These are phyloP conservation scores for Acanthamoeba castellanii DNA, from an alignment of 208 protist species.

Conservation along the genomic window DNA sequence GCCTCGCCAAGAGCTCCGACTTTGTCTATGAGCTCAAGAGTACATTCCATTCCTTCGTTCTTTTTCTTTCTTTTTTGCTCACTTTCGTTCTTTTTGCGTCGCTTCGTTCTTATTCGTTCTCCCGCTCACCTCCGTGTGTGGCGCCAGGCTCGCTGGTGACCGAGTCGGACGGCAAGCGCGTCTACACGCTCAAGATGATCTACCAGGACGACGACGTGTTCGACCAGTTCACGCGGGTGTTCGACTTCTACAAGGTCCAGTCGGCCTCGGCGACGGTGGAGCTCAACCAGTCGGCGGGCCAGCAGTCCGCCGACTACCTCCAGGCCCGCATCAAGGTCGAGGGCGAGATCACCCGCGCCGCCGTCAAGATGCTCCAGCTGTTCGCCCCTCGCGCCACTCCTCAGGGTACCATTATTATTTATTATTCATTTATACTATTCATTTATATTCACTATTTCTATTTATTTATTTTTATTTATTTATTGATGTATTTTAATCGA, in stretches of 20 bases:
- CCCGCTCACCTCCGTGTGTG: neutral
- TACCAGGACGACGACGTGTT: conserved; percentile 38
- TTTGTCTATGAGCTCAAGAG: conserved; percentile 67
- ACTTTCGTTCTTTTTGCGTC: neutral
- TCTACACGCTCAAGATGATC: conserved; percentile 45
- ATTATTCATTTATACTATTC: neutral
- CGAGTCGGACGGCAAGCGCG: conserved; percentile 42
- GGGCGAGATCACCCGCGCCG: neutral
- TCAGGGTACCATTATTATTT: neutral
- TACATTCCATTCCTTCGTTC: neutral
- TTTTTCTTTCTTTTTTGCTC: neutral
- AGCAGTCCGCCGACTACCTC: conserved; percentile 28
- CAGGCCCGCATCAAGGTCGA: neutral
- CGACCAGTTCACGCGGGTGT: conserved; percentile 21
- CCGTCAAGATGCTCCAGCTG: neutral
- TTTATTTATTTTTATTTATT: neutral
- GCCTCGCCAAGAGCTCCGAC: conserved; percentile 30
- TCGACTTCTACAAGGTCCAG: conserved; percentile 39
- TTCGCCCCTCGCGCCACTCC: neutral
- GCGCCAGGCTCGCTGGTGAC: conserved; percentile 27
- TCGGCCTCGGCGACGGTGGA: neutral
- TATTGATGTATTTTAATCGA: no score
- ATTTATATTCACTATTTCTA: neutral
- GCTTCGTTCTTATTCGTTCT: neutral
- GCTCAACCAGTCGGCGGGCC: conserved; percentile 61